Evolutionary conservation across 768 basidiomycete genomes (phyloP).

Genomic region (Leccinellum luteum): DNA sequence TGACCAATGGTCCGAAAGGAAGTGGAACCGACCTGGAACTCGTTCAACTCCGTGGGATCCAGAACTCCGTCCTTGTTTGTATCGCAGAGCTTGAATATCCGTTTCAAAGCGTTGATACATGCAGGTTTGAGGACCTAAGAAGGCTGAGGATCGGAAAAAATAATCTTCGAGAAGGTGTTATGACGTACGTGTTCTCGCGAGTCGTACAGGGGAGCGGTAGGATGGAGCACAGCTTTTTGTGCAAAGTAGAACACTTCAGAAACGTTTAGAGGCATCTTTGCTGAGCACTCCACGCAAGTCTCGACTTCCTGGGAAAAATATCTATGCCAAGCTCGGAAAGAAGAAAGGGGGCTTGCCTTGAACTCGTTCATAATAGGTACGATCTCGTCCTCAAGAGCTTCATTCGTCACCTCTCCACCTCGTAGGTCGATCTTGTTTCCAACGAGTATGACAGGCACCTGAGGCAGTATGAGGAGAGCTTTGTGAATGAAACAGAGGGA

Average conservation of each 20-base stretch:
- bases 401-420: constrained; percentile 90
- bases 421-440: constrained; percentile 98
- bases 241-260: constrained; percentile 99
- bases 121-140: constrained; percentile 87
- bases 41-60: constrained; percentile 88
- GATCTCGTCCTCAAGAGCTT: constrained; percentile 92
- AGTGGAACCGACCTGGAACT: constrained; percentile 75
- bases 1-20: neutral
- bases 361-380: constrained; percentile 98
- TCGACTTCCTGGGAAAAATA: constrained; percentile 80
- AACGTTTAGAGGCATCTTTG: constrained; percentile 84
- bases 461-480: constrained; percentile 8
- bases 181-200: constrained; percentile 87
- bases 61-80: constrained; percentile 91
- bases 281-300: constrained; percentile 97
- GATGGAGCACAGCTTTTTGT: constrained; percentile 95
- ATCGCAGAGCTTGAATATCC: constrained; percentile 97
- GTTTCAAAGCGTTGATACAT: constrained; percentile 79
- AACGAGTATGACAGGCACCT: constrained; percentile 96
- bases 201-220: constrained; percentile 95
- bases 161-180: neutral
- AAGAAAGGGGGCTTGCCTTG: constrained; percentile 57
- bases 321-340: constrained; percentile 5
- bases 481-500: constrained; percentile 7
- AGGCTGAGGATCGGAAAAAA: constrained; percentile 10